phyloP scores from a whole-genome alignment of 2,329 filamentous ascomycete species.

The Hypoxylon sp. region DNA sequence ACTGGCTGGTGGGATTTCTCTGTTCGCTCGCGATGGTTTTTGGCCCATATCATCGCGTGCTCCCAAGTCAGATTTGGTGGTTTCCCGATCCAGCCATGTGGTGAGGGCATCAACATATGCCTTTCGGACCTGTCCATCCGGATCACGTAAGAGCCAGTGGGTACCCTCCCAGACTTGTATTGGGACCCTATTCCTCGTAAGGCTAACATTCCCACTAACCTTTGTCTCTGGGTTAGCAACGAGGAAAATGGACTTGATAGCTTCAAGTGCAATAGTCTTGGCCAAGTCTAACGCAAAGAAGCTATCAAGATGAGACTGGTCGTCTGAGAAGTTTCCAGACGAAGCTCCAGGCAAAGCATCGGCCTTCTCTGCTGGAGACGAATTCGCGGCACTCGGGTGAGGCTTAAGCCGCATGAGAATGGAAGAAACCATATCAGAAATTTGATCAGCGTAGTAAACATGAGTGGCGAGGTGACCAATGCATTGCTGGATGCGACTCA shows the following conservation, averaged over 20 bases:
- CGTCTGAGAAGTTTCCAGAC: conserved; percentile 60
- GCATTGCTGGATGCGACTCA: conserved; percentile 81
- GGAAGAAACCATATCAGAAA: conserved; percentile 91
- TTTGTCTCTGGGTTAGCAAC: conserved; percentile 81
- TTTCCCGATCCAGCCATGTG: conserved; percentile 89
- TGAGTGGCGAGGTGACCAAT: conserved; percentile 94
- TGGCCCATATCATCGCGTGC: conserved; percentile 70
- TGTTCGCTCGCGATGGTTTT: conserved; percentile 61
- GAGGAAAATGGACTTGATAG: conserved; percentile 85
- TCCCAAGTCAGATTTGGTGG: conserved; percentile 74
- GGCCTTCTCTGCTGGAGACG: conserved; percentile 65
- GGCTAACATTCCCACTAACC: conserved; percentile 70
- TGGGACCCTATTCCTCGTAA: conserved; percentile 81
- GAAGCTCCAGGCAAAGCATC: conserved; percentile 55
- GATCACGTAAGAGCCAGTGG: conserved; percentile 89
- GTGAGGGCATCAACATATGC: conserved; percentile 88
- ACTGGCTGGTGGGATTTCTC: conserved; percentile 59
- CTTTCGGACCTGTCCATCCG: conserved; percentile 81
- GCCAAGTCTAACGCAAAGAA: conserved; percentile 69
- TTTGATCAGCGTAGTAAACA: conserved; percentile 96
- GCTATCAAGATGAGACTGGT: conserved; percentile 64
- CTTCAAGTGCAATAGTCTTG: conserved; percentile 77
- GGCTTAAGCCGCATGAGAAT: conserved; percentile 86
- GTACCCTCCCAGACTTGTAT: conserved; percentile 96
- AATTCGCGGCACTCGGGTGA: conserved; percentile 59